phyloP scores from a whole-genome alignment of 2,329 filamentous ascomycete genomes.

The Orbilia brochopaga region DNA sequence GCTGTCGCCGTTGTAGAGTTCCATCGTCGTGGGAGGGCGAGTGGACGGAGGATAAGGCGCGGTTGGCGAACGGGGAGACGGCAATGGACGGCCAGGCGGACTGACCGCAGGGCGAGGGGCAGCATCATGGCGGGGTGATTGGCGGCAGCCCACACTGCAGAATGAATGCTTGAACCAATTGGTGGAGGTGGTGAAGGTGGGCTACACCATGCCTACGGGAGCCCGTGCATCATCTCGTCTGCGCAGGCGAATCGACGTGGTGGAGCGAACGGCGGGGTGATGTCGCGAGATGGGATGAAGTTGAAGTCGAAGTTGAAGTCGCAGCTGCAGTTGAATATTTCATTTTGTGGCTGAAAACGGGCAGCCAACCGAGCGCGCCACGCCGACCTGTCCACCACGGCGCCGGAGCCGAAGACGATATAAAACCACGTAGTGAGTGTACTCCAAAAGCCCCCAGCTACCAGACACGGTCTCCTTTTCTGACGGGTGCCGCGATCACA shows the following conservation, averaged over 20 bases:
- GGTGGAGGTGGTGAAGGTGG: background rate
- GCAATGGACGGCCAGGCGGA: slow-evolving; percentile 20
- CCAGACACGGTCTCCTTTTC: no score
- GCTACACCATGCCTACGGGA: slow-evolving; percentile 9
- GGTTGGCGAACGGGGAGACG: slow-evolving; percentile 21
- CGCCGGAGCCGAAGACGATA: no score
- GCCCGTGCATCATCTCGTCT: background rate
- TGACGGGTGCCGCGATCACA: slow-evolving; percentile 1
- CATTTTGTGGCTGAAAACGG: slow-evolving; percentile 18
- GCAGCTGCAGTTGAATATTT: slow-evolving; percentile 15
- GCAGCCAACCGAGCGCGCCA: slow-evolving; percentile 19
- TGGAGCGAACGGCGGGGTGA: no score
- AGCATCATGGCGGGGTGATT: slow-evolving; percentile 22
- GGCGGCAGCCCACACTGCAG: background rate
- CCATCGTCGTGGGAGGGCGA: slow-evolving; percentile 14
- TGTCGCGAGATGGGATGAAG: background rate
- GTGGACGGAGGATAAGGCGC: background rate
- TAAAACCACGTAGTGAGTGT: background rate
- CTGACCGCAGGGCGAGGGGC: slow-evolving; percentile 32
- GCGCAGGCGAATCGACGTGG: no score
- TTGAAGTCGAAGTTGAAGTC: background rate
- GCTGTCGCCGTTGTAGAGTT: slow-evolving; percentile 11
- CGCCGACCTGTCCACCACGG: background rate
- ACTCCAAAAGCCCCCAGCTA: no score
- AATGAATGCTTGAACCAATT: background rate